These are phyloP conservation scores for Zanthoxylum bungeanum DNA, from an alignment of 345 rosid species.

Conservation along the genomic window DNA sequence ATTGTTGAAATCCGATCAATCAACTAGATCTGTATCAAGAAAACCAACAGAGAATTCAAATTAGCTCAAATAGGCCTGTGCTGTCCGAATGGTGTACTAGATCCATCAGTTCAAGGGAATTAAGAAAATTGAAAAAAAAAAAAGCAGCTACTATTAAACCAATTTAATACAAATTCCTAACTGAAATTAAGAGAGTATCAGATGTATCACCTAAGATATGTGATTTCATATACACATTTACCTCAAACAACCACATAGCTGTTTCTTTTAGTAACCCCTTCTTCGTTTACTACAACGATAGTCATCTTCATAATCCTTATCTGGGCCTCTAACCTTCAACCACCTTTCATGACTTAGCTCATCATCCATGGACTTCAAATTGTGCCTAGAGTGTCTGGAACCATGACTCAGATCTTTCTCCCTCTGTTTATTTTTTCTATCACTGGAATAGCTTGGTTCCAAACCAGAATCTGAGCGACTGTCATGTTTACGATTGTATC, in stretches of 20 bases:
- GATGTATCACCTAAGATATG: constrained; percentile 23
- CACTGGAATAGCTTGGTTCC: constrained; percentile 18
- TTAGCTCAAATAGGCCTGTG: constrained; percentile 19
- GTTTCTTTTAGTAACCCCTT: constrained; percentile 22
- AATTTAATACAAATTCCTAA: constrained; percentile 23
- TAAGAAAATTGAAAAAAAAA: background rate
- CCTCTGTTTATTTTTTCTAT: constrained; percentile 12
- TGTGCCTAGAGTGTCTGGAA: constrained; percentile 19
- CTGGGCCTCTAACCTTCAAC: constrained; percentile 37
- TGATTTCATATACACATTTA: constrained; percentile 35
- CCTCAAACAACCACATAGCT: constrained; percentile 27
- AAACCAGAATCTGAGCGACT: constrained; percentile 25
- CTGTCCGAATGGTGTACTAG: constrained; percentile 9
- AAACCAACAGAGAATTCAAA: constrained; percentile 32
- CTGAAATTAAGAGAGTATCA: constrained; percentile 17
- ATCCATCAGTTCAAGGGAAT: constrained; percentile 9
- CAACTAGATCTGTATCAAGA: constrained; percentile 39
- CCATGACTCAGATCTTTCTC: constrained; percentile 23
- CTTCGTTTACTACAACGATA: constrained; percentile 16
- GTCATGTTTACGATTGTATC: constrained; percentile 16
- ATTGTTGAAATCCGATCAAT: constrained; percentile 26
- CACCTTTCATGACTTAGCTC: constrained; percentile 32
- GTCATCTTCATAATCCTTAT: constrained; percentile 22
- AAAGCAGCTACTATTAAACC: constrained; percentile 11
- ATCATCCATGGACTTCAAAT: constrained; percentile 9